Evolutionary conservation across 768 basidiomycete genomes (phyloP), one percentile per base, ranked within the genome.

Genomic region (Albatrellus ellisii): DNA sequence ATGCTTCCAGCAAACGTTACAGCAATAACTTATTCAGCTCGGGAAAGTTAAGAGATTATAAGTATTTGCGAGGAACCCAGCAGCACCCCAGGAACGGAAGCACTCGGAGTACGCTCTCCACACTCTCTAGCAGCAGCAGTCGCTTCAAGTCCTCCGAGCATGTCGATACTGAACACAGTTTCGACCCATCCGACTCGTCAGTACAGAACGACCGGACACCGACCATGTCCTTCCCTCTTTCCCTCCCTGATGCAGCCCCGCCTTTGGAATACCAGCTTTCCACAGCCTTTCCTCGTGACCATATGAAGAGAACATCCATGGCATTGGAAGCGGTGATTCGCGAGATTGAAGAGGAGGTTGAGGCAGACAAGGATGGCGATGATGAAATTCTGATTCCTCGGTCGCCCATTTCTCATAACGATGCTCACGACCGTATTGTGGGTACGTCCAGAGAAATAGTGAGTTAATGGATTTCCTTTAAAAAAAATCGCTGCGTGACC

Each of bases 11-110:
- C 43, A 80, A 82, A 60, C 73, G 86, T 35, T 82, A 83, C 58
- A 87, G 84, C 65, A 88, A 88, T 58, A 88, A 88, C 54, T 65
- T 90, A 38, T 89, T 88, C 48, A 79, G 83, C 36, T 88, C 86
- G 14, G 77, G 79, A n/a, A 72, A 77, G 42, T 68, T 86, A 52
- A 69, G 79, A 43, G 86, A 89, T 57, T 75, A 85, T 54, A 64
- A 67, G 8, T 83, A 87, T 57, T 57, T 83, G 52, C 74, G 77
- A 45, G 68, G 67, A 14, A 46, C 59, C 47, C 66, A 61, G 52
- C 26, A 42, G 22, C 21, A 12, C 4, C 42, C 29, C 38, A 63
- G 61, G 46, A 70, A 64, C 57, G 63, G 43, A 61, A 64, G 55
- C 39, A 55, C 57, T 35, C 57, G 62, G 20, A 60, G 62, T 43